Evolutionary conservation across 2,329 filamentous ascomycete genomes (phyloP).

Genomic region (Paramyrothecium roridum): DNA sequence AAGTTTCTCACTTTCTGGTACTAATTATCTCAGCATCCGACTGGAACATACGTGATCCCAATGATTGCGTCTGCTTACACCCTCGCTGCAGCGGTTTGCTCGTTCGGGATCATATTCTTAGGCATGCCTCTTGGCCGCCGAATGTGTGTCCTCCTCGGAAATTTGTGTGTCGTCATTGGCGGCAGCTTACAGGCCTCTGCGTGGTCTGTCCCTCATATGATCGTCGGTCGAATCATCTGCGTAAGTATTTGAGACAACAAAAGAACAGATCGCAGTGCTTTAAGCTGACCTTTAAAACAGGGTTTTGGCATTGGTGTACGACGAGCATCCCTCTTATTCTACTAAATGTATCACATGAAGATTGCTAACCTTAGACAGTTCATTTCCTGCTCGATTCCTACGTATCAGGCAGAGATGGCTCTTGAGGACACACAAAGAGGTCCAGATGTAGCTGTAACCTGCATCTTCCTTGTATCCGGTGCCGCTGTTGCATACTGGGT

Average conservation of each 20-base stretch:
- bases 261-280: too few relatives aligned
- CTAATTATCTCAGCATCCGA: slow-evolving; percentile 6
- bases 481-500: slow-evolving; percentile 10
- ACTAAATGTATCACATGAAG: too few relatives aligned
- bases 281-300: too few relatives aligned
- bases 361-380: slow-evolving; percentile 4
- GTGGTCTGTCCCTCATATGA: slow-evolving; percentile 9
- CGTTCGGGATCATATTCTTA: slow-evolving; percentile 6
- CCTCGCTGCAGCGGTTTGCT: slow-evolving; percentile 8
- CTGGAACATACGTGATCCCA: slow-evolving; percentile 7
- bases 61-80: slow-evolving; percentile 10
- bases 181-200: slow-evolving; percentile 8
- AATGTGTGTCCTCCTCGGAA: slow-evolving; percentile 7
- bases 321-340: too few relatives aligned
- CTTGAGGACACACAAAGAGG: slow-evolving; percentile 3
- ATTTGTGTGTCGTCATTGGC: slow-evolving; percentile 5
- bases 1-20: not conserved
- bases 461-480: slow-evolving; percentile 7
- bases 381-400: slow-evolving; percentile 10
- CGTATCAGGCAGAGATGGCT: slow-evolving; percentile 9
- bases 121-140: slow-evolving; percentile 10
- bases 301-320: too few relatives aligned
- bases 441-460: slow-evolving; percentile 8
- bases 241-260: too few relatives aligned
- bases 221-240: slow-evolving; percentile 6